Evolutionary conservation across 352 stramenopile genomes (phyloP).

Genomic region (Phytopythium litorale): DNA sequence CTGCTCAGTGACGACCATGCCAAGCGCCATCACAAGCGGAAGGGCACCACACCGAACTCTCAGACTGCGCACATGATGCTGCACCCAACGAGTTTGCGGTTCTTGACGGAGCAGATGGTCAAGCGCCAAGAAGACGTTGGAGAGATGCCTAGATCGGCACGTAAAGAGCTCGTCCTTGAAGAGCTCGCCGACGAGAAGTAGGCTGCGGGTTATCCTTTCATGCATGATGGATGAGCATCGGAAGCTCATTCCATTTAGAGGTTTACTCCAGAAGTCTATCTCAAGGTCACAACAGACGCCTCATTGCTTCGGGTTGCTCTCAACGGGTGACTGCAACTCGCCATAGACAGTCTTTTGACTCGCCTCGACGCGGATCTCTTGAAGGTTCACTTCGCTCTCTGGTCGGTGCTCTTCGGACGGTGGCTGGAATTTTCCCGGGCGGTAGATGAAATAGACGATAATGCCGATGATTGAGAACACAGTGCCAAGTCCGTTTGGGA

Average conservation of each 20-base stretch:
- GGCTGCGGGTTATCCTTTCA: too few species aligned
- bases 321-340: background rate
- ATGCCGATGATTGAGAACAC: constrained; percentile 2
- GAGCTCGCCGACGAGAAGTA: constrained; percentile 39
- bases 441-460: constrained; percentile 6
- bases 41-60: constrained; percentile 15
- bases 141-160: constrained; percentile 11
- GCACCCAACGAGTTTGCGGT: constrained; percentile 50
- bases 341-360: background rate
- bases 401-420: background rate
- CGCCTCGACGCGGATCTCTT: constrained; percentile 2
- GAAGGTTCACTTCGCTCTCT: background rate
- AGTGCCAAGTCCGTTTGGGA: constrained; percentile 2
- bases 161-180: constrained; percentile 36
- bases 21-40: constrained; percentile 33
- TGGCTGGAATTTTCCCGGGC: constrained; percentile 1
- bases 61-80: constrained; percentile 36
- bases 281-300: background rate
- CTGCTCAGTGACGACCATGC: constrained; percentile 47
- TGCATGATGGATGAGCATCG: too few species aligned
- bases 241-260: too few species aligned
- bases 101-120: constrained; percentile 49
- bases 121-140: constrained; percentile 27
- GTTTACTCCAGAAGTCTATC: too few species aligned
- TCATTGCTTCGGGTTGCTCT: background rate